These are phyloP conservation scores for Melaleuca alternifolia DNA, from an alignment of 345 rosid genomes.

Conservation along the genomic window DNA sequence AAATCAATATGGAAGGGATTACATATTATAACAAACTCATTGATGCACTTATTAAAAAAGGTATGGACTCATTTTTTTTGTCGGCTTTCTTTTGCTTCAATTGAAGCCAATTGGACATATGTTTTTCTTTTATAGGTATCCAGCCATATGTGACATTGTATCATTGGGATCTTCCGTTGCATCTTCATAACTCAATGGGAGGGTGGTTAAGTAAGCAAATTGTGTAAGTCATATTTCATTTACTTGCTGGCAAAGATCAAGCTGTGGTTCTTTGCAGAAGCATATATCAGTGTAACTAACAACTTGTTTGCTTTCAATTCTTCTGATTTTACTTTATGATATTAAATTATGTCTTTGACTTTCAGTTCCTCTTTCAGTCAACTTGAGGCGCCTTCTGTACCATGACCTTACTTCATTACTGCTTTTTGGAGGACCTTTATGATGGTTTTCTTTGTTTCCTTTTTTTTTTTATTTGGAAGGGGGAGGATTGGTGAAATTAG, in stretches of 20 bases:
- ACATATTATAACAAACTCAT: constrained; percentile 56
- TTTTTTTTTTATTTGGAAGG: background rate
- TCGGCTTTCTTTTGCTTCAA: constrained; percentile 3
- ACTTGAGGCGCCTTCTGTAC: background rate
- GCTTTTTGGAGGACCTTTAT: background rate
- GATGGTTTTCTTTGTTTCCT: background rate
- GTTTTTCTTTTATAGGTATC: constrained; percentile 33
- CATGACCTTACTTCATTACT: background rate
- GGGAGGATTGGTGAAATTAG: background rate
- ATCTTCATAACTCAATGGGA: constrained; percentile 64
- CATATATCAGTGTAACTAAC: background rate
- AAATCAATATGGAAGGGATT: constrained; percentile 52
- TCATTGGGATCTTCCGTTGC: constrained; percentile 92
- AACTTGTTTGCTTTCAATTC: background rate
- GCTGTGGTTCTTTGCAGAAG: background rate
- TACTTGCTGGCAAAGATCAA: background rate
- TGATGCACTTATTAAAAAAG: constrained; percentile 52
- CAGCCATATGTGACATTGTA: constrained; percentile 64
- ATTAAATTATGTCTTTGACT: background rate
- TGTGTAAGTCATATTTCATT: constrained; percentile 45
- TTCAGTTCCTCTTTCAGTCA: background rate
- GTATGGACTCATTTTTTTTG: constrained; percentile 22
- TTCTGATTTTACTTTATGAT: background rate
- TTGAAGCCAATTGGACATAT: background rate
- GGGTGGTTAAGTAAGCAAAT: constrained; percentile 70